Base-by-base conservation (phyloP, 352 stramenopile genomes). In the Phytopythium montanum region DNA sequence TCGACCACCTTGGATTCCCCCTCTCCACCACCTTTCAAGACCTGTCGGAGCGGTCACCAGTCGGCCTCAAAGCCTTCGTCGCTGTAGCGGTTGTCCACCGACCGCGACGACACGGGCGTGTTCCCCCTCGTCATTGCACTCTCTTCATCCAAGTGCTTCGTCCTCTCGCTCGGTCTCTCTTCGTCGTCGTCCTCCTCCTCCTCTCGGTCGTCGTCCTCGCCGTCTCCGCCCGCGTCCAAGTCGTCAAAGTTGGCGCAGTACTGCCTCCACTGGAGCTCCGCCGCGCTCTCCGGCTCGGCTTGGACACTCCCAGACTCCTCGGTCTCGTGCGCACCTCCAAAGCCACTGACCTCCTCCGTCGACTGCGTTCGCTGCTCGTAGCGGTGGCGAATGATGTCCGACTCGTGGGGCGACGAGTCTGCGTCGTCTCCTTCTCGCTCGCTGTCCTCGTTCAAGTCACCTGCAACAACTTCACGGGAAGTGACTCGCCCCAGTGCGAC, bases 61-160 rank as follows among this genome's bases (percentile, higher is more conserved):
- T 85, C 75, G 34, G 51, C 72, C 36, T 88, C 76, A 53, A 88
- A 88, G 18, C 64, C 72, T 59, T 87, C 76, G 39, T 84, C 78
- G 28, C 66, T 75, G 54, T 88, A 88, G 42, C 64, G 65, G 51
- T 73, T 62, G 16, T 38, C 38, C 26, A 23, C 39, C 26, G 53
- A 59, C 26, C 53, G 36, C 28, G 53, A 33, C 14, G 52, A 68
- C 58, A 38, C 62, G 76, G 13, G 58, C 45, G 45, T 38, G 54
- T 23, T 26, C 19, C 25, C 12, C 13, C 42, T 66, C 28, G 42
- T 14, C 25, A 9, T 29, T 12, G 2, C n/a, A 2, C 0, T 13
- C 16, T 64, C 10, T 58, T 51, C 25, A 4, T 33, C 23, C 9
- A 26, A 0, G 10, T 64, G 5, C 61, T 42, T n/a, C 18, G 45